These are phyloP conservation scores for Hansfordia pulvinata DNA, from an alignment of 2,329 filamentous ascomycete species.

Conservation along the genomic window DNA sequence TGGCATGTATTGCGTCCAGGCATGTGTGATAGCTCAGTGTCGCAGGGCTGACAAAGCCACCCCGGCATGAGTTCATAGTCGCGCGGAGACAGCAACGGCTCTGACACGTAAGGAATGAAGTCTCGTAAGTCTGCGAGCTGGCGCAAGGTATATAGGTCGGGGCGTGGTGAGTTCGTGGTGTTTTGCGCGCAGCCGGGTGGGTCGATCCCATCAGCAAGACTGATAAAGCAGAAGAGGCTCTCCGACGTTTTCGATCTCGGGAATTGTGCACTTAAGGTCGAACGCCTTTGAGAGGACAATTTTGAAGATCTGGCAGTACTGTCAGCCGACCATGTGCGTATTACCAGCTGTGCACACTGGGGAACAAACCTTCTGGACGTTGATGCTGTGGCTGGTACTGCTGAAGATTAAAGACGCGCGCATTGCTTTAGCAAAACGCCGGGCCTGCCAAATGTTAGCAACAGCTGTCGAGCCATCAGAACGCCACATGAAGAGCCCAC, in stretches of 20 bases:
- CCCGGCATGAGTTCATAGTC: too few species aligned
- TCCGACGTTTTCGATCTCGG: conserved; percentile 95
- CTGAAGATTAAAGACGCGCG: conserved; percentile 95
- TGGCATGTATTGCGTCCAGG: too few species aligned
- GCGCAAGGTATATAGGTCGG: too few species aligned
- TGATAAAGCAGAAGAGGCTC: conserved; percentile 91
- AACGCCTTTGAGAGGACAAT: conserved; percentile 98
- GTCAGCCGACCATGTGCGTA: conserved; percentile 1
- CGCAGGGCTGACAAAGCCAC: too few species aligned
- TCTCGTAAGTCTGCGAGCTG: too few species aligned
- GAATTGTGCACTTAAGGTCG: conserved; percentile 96
- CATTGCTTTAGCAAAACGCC: conserved; percentile 96
- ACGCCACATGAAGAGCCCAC: conserved; percentile 26
- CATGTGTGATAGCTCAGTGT: too few species aligned
- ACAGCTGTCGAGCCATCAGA: not conserved
- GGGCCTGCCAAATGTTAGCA: conserved; percentile 45
- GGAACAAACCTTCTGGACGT: conserved; percentile 82
- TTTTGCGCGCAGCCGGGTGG: too few species aligned
- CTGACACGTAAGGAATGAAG: too few species aligned
- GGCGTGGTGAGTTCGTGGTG: too few species aligned
- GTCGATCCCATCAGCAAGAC: conserved; percentile 40
- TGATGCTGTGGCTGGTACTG: conserved; percentile 98
- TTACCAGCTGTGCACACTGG: too few species aligned
- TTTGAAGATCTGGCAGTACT: conserved; percentile 74
- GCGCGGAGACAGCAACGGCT: too few species aligned